Evolutionary conservation across 495 filamentous ascomycete genomes (phyloP), one percentile per base, ranked within the genome.

Genomic region (Aspergillus coremiiformis): DNA sequence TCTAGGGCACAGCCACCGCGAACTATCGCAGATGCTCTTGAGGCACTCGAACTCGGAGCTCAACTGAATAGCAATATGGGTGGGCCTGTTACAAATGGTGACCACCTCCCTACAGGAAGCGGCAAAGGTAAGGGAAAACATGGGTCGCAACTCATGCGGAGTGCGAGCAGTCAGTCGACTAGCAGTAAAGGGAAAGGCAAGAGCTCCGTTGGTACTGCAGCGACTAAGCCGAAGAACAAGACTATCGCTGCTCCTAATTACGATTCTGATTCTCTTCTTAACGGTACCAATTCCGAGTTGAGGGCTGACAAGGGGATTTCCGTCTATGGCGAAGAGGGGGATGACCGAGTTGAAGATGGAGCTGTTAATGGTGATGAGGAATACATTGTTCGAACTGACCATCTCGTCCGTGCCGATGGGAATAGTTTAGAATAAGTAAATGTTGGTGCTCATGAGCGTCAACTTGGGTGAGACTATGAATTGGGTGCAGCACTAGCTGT

Each of bases 151-250:
- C 54, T 51, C n/a, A 55, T 60, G 23, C 66, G 67, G 22, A 70
- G 54, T 51, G 49, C 59, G 14, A 69, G 66, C 42, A 61, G 63
- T 15, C 51, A 61, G 6, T 66, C 63, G 7, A 64, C 57, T 9
- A 65, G 65, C 46, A 62, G 59, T 24, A 73, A 70, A 39, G 71
- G 68, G 43, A 74, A 70, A 49, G 71, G 69, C 0, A 69, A 72
- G 62, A 56, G 41, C 47, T 12, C 50, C 29, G 44, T 24, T 17
- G 49, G 42, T 44, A 47, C 61, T 17, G 50, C 57, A n/a, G 72
- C 71, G n/a, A 83, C n/a, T n/a, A n/a, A 84, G 52, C 75, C 69
- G 19, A 84, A 80, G 56, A 76, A 71, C 12, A 79, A 72, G 53
- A 62, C 64, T 9, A 22, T 53, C 10, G 44, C 51, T 0, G 44